Evolutionary conservation across 805 yeast genomes (phyloP).

Genomic region (Metschnikowia lachancei): DNA sequence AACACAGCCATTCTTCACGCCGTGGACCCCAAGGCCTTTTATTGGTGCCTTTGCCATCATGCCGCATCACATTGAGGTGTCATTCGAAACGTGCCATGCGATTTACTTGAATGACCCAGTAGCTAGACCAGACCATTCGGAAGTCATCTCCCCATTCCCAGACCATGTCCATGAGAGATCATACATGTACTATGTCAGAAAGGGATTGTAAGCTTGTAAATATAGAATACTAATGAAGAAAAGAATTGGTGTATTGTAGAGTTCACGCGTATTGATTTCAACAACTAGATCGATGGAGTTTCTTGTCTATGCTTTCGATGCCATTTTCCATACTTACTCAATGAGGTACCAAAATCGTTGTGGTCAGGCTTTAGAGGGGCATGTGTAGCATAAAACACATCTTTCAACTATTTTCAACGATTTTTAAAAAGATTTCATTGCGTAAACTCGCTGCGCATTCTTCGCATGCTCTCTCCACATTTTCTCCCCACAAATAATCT

Average conservation of each 20-base stretch:
- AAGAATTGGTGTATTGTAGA: background rate
- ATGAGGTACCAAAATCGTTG: too few relatives aligned
- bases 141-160: constrained; percentile 88
- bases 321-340: too few relatives aligned
- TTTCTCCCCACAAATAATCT: background rate
- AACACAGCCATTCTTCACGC: constrained; percentile 83
- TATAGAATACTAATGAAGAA: constrained; percentile 5
- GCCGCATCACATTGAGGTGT: constrained; percentile 89
- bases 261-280: background rate
- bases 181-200: constrained; percentile 86
- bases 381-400: too few relatives aligned
- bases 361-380: too few relatives aligned
- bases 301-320: too few relatives aligned
- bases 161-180: constrained; percentile 86
- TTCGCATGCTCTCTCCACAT: background rate
- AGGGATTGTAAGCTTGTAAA: constrained; percentile 46
- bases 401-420: too few relatives aligned
- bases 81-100: constrained; percentile 91
- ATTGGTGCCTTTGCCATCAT: constrained; percentile 87
- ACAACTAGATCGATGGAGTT: too few relatives aligned
- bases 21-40: constrained; percentile 95
- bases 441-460: background rate
- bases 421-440: background rate
- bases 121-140: constrained; percentile 95
- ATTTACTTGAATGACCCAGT: constrained; percentile 96